These are phyloP conservation scores for Fusarium sp. DNA, from an alignment of 2,329 filamentous ascomycete genomes.

Conservation along the genomic window DNA sequence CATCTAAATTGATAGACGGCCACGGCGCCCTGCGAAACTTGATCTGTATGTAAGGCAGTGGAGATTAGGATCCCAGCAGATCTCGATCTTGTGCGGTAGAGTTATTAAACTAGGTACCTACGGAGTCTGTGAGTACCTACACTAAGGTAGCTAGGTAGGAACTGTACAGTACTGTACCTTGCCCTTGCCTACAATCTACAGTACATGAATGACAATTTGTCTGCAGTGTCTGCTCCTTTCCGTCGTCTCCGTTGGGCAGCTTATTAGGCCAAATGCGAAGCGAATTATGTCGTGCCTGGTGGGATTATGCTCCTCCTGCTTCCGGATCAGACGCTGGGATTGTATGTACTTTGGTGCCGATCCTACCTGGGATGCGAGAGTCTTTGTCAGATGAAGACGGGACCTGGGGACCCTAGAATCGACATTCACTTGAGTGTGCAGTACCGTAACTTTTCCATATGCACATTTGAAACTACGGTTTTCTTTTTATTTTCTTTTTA, in stretches of 20 bases:
- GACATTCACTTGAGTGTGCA: no score
- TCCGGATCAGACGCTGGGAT: slow-evolving; percentile 36
- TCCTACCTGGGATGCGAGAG: slow-evolving; percentile 8
- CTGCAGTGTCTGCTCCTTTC: slow-evolving; percentile 3
- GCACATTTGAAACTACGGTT: neutral
- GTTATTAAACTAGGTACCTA: slow-evolving; percentile 11
- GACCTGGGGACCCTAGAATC: neutral
- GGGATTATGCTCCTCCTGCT: slow-evolving; percentile 16
- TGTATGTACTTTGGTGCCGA: slow-evolving; percentile 24
- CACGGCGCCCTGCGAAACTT: slow-evolving; percentile 17
- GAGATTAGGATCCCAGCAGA: slow-evolving; percentile 26
- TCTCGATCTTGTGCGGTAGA: slow-evolving; percentile 36
- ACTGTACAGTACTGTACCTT: slow-evolving; percentile 1
- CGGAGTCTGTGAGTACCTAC: slow-evolving; percentile 1
- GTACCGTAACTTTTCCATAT: neutral
- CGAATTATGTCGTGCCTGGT: slow-evolving; percentile 25
- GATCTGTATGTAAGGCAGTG: slow-evolving; percentile 26
- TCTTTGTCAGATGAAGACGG: slow-evolving; percentile 2
- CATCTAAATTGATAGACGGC: slow-evolving; percentile 10
- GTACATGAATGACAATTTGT: slow-evolving; percentile 2
- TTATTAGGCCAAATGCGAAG: neutral
- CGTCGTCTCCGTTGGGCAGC: slow-evolving; percentile 10
- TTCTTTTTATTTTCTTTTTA: neutral
- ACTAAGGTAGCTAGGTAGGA: no score
- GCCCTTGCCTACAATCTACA: neutral